Evolutionary conservation across 2,329 filamentous ascomycete species (phyloP).

Genomic region (Nigrospora oryzae): DNA sequence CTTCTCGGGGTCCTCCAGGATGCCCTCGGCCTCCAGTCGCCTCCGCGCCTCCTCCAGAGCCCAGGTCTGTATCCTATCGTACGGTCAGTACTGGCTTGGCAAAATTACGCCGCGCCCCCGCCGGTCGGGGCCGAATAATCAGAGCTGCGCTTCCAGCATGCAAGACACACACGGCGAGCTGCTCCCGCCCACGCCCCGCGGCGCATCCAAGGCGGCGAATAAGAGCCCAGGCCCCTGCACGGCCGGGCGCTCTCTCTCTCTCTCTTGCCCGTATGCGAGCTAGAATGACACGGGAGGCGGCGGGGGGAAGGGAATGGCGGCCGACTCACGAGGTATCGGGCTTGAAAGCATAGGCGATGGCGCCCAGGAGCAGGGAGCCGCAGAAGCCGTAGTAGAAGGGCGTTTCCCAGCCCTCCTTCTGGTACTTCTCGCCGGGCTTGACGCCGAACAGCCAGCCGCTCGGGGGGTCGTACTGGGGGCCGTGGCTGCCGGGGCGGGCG

Average conservation of each 20-base stretch:
- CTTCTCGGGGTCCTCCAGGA: slow-evolving; percentile 72
- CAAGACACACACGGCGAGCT: too few relatives aligned
- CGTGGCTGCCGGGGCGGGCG: slow-evolving; percentile 45
- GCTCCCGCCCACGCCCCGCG: too few relatives aligned
- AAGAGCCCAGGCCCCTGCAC: too few relatives aligned
- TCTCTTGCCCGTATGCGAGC: slow-evolving; percentile 12
- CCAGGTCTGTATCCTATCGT: slow-evolving; percentile 94
- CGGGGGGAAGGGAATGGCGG: slow-evolving; percentile 4
- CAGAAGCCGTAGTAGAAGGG: slow-evolving; percentile 79
- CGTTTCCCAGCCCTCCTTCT: slow-evolving; percentile 94
- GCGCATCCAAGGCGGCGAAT: too few relatives aligned
- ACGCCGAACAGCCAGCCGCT: slow-evolving; percentile 89
- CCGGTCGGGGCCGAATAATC: too few relatives aligned
- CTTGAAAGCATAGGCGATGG: slow-evolving; percentile 87
- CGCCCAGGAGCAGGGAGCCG: slow-evolving; percentile 64
- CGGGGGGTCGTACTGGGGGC: slow-evolving; percentile 80
- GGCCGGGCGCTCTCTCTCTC: background rate
- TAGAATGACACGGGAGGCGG: background rate
- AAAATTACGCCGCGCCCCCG: too few relatives aligned
- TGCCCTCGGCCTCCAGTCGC: slow-evolving; percentile 91
- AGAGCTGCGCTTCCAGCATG: too few relatives aligned
- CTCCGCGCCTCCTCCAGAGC: slow-evolving; percentile 93
- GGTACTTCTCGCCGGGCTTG: slow-evolving; percentile 89
- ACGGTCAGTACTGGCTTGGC: background rate
- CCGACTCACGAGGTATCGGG: slow-evolving; percentile 91